Conservation (phyloP, 129 eudicot genomes). For the Chrysanthemum makinoi region DNA sequence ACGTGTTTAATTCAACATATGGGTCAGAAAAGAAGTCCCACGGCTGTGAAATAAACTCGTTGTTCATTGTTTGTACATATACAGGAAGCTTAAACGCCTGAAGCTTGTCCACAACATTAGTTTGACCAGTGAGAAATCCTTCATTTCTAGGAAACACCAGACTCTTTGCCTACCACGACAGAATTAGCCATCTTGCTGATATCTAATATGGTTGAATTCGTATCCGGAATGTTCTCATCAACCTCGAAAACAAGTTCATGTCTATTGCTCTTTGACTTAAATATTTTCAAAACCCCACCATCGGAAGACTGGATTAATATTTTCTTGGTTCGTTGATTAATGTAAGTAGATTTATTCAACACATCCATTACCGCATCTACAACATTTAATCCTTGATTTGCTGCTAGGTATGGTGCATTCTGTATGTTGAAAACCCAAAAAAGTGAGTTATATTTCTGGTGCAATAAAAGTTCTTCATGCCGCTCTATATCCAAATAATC, state of each 20-base stretch:
- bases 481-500: no score
- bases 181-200: conserved; percentile 66
- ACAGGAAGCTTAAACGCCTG: conserved; percentile 65
- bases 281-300: conserved; percentile 56
- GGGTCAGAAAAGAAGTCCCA: conserved; percentile 96
- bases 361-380: conserved; percentile 62
- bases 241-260: conserved; percentile 73
- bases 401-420: conserved; percentile 84
- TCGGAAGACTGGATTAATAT: conserved; percentile 68
- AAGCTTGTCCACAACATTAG: conserved; percentile 58
- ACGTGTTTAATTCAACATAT: conserved; percentile 55
- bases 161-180: conserved; percentile 58
- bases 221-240: conserved; percentile 54
- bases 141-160: conserved; percentile 45
- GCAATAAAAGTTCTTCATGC: no score
- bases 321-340: conserved; percentile 44
- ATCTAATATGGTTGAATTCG: conserved; percentile 55
- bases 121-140: conserved; percentile 50
- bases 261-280: conserved; percentile 46
- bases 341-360: conserved; percentile 43
- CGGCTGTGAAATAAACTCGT: conserved; percentile 79
- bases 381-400: conserved; percentile 57
- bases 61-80: conserved; percentile 61
- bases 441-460: not conserved
- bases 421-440: conserved; percentile 31